Evolutionary conservation across 345 rosid genomes (phyloP), one percentile per base, ranked within the genome.

Genomic region (Carallia brachiata): DNA sequence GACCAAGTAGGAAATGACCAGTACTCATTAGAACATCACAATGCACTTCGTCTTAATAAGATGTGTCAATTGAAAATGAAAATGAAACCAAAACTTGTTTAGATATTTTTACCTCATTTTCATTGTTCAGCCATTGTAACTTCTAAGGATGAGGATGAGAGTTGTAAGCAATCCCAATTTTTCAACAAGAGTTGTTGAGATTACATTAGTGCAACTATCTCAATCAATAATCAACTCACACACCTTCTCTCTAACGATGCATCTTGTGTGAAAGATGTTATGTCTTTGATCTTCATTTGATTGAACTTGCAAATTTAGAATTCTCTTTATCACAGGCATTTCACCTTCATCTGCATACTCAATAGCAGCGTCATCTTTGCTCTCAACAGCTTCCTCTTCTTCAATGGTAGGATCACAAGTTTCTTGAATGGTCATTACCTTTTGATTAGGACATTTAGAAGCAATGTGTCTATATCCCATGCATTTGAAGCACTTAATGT

Each of bases 141-240:
- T 18, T 60, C 0, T 61, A 69, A 7, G 57, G 73, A 6, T 44
- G 28, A 2, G 18, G 66, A 7, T 59, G 57, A 7, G 10, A 6
- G 7, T 60, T 56, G 1, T 13, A 47, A 5, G 3, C 27, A 1
- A 69, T 5, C 0, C 39, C 39, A 18, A 57, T 13, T 50, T 50
- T 1, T 60, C 9, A 8, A 44, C 31, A 8, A 34, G 10, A 3
- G 9, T 57, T 13, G 23, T 36, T 55, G 71, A 55, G 4, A 55
- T 12, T 1, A 68, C 62, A n/a, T 69, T 69, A 28, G 28, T 57
- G 31, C 57, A 58, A 9, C 48, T 60, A 12, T 65, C 57, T n/a
- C 17, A 4, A 48, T 69, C 39, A 3, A 69, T 44, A 8, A 69
- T 31, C 6, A 69, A 1, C 1, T 28, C 40, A 69, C 65, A 69